Evolutionary conservation across 192 early-diverging fungal genomes (phyloP).

Genomic region (Podochytrium sp.): DNA sequence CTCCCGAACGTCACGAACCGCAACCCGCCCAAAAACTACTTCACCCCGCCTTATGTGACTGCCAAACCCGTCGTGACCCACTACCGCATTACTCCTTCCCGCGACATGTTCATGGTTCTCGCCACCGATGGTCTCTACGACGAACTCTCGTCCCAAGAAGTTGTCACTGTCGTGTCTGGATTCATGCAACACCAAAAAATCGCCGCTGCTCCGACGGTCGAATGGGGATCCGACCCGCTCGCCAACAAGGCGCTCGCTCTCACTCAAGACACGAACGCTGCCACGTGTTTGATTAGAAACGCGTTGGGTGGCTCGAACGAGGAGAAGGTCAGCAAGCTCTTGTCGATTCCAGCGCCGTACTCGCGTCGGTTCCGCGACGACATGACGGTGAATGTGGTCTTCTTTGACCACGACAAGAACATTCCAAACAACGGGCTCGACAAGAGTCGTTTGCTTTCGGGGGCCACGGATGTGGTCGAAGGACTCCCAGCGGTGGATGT

Average conservation of each 20-base stretch:
- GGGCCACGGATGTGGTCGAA: not conserved
- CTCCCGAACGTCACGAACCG: constrained; percentile 19
- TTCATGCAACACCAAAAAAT: constrained; percentile 39
- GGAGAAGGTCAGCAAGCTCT: constrained; percentile 29
- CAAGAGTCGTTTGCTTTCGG: not conserved
- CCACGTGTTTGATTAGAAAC: constrained; percentile 53
- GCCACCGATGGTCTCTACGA: constrained; percentile 61
- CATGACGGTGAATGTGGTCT: constrained; percentile 55
- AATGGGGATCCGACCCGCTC: constrained; percentile 20
- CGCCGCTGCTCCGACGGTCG: constrained; percentile 12
- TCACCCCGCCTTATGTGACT: constrained; percentile 56
- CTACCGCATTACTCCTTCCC: constrained; percentile 38
- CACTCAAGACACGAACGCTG: constrained; percentile 43
- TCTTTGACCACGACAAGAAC: constrained; percentile 34
- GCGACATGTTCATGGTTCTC: constrained; percentile 53
- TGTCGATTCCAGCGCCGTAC: constrained; percentile 49
- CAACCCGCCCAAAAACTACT: constrained; percentile 35
- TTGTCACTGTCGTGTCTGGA: constrained; percentile 39
- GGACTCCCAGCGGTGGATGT: constrained; percentile 36
- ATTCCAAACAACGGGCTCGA: constrained; percentile 11
- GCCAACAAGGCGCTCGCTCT: constrained; percentile 13
- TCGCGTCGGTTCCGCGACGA: constrained; percentile 53
- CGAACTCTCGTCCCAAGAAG: constrained; percentile 40
- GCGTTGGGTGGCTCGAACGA: constrained; percentile 42
- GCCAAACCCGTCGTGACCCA: constrained; percentile 52